Evolutionary conservation across 2,329 filamentous ascomycete species (phyloP).

Genomic region (Scedosporium dehoogii): DNA sequence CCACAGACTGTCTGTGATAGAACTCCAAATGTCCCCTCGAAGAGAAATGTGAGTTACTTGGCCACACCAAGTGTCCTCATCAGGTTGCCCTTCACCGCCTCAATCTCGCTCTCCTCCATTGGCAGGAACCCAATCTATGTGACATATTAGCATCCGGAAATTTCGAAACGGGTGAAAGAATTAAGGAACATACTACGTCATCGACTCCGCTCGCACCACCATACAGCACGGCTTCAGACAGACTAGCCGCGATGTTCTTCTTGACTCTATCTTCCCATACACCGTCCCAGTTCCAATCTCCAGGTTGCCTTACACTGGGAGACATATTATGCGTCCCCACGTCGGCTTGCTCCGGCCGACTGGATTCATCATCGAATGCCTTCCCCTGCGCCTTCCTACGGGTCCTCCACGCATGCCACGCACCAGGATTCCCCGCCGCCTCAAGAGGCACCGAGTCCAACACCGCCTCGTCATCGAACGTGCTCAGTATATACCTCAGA

Average conservation of each 20-base stretch:
- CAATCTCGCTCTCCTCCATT: slow-evolving; percentile 50
- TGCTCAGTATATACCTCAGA: slow-evolving; percentile 68
- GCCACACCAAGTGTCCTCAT: slow-evolving; percentile 35
- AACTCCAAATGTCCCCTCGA: slow-evolving; percentile 9
- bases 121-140: slow-evolving; percentile 55
- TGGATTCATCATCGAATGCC: slow-evolving; percentile 15
- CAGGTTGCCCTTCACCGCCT: slow-evolving; percentile 48
- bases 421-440: slow-evolving; percentile 79
- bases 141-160: slow-evolving; percentile 7
- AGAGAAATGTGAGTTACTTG: slow-evolving; percentile 11
- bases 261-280: slow-evolving; percentile 89
- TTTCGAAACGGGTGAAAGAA: slow-evolving; percentile 1
- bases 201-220: slow-evolving; percentile 52
- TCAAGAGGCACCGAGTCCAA: slow-evolving; percentile 72
- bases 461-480: slow-evolving; percentile 69
- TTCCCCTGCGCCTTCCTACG: slow-evolving; percentile 46
- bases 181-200: slow-evolving; percentile 53
- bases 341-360: slow-evolving; percentile 7
- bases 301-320: slow-evolving; percentile 43
- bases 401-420: slow-evolving; percentile 87
- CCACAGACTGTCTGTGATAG: not conserved
- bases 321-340: slow-evolving; percentile 5
- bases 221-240: slow-evolving; percentile 72
- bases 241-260: slow-evolving; percentile 64
- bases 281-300: slow-evolving; percentile 95